Evolutionary conservation across 73 alveolate genomes (phyloP), one percentile per base, ranked within the genome.

Genomic region (Paramecium primaurelia): DNA sequence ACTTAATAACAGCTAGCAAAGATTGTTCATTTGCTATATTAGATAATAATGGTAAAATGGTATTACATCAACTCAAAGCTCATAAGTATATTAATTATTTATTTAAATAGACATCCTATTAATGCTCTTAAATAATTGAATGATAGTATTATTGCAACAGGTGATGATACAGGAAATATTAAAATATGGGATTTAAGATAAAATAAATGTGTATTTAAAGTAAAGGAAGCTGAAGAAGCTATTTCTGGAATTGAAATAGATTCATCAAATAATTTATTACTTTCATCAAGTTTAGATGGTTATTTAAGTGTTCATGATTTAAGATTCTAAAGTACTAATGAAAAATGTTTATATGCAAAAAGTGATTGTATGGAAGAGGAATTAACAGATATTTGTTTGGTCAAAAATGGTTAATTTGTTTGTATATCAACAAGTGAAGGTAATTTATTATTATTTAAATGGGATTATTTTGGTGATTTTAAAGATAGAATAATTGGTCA

Each of bases 401-500:
- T 95, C 34, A 98, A 97, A 92, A 92, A 93, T 88, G 96, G 96
- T 14, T 92, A 93, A 92, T 96, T 97, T 89, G 98, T 98, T 18
- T 92, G 94, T 40, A 97, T 95, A 18, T 92, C 98, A 2, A 86
- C 99, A 4, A 94, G 96, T 18, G 99, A 97, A 86, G 99, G 99
- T 36, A 92, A 92, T 64, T 86, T 98, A 30, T 77, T 93, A 20
- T 88, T 98, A 49, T 98, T 98, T 95, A 94, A 96, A 86, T 97
- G 99, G 99, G 99, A 95, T 85, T 95, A 98, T 97, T 98, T 96
- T 86, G 99, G 99, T 1, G 99, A 98, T 89, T 98, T 97, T 92
- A 96, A 98, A 86, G 99, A 98, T 92, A 92, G 98, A 59, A 95
- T 97, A 10, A 90, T 86, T 30, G 98, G 98, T 2, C 98, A 96